phyloP scores from a whole-genome alignment of 306 rosid genomes.

The Lathyrus oleraceus region DNA sequence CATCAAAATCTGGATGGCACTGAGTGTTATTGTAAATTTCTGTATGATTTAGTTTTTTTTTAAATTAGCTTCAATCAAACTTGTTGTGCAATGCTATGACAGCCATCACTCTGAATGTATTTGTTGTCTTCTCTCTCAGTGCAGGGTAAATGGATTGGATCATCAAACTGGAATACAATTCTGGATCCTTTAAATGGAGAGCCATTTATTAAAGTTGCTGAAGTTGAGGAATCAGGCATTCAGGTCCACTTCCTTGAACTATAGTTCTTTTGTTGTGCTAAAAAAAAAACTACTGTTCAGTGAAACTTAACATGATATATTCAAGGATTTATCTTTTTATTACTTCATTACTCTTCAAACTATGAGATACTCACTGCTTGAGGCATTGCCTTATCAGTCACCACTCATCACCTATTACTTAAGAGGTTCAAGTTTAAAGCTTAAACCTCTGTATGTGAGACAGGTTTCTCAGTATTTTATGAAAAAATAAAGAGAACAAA shows the following conservation, averaged over 20 bases:
- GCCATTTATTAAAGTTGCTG: conserved; percentile 84
- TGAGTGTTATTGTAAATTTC: conserved; percentile 15
- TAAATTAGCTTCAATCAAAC: conserved; percentile 2
- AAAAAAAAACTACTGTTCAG: not conserved
- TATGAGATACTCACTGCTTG: conserved; percentile 19
- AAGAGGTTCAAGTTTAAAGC: conserved; percentile 17
- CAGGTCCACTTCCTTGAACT: conserved; percentile 55
- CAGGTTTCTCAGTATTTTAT: conserved; percentile 27
- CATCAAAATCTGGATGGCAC: conserved; percentile 10
- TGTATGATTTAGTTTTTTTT: conserved; percentile 9
- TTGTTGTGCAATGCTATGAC: not conserved
- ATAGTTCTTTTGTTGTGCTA: conserved; percentile 19
- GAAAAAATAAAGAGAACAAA: not conserved
- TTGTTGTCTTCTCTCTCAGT: conserved; percentile 55
- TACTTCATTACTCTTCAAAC: conserved; percentile 14
- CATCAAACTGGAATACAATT: conserved; percentile 64
- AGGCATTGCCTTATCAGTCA: conserved; percentile 22
- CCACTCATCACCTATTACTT: not conserved
- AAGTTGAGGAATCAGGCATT: conserved; percentile 78
- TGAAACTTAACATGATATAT: conserved; percentile 5
- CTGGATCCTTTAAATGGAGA: conserved; percentile 96
- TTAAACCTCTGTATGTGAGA: conserved; percentile 4
- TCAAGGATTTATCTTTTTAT: conserved; percentile 12
- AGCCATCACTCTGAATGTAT: conserved; percentile 28
- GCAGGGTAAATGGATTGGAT: conserved; percentile 86